These are phyloP conservation scores for Pleoardoris graminearum DNA, from an alignment of 2,329 filamentous ascomycete genomes.

Conservation along the genomic window DNA sequence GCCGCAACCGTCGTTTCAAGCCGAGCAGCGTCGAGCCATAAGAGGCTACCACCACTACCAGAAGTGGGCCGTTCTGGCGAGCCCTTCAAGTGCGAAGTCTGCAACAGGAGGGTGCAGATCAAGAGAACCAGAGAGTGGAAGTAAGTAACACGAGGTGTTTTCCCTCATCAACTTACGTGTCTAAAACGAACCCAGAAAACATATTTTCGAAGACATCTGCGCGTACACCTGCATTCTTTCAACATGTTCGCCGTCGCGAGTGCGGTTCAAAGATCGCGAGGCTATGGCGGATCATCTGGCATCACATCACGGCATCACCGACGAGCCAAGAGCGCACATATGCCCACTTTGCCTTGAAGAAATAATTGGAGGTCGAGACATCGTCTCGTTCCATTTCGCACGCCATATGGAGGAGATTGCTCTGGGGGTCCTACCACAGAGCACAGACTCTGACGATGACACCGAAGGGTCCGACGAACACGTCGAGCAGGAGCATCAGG, in stretches of 20 bases:
- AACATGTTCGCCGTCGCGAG: background rate
- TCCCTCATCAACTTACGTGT: background rate
- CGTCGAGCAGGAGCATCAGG: too few relatives aligned
- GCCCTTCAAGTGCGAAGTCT: constrained; percentile 15
- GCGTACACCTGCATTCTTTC: constrained; percentile 13
- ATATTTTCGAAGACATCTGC: constrained; percentile 13
- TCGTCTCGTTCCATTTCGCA: constrained; percentile 10
- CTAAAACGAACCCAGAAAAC: constrained; percentile 6
- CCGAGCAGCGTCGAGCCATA: constrained; percentile 11
- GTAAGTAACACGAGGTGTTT: background rate
- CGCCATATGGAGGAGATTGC: constrained; percentile 18
- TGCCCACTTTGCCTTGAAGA: constrained; percentile 14
- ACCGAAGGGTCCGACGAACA: background rate
- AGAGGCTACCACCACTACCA: constrained; percentile 12
- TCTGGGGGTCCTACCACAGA: constrained; percentile 8
- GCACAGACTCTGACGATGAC: constrained; percentile 6
- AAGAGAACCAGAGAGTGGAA: constrained; percentile 13
- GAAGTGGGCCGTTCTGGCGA: constrained; percentile 5
- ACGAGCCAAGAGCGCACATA: background rate
- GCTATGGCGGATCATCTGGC: background rate
- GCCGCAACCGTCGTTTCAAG: constrained; percentile 12
- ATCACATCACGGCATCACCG: constrained; percentile 1
- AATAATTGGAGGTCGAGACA: background rate
- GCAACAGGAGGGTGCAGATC: constrained; percentile 8
- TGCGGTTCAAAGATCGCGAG: constrained; percentile 5